These are phyloP conservation scores for Scorias spongiosa DNA, from an alignment of 2,329 filamentous ascomycete species.

Conservation along the genomic window DNA sequence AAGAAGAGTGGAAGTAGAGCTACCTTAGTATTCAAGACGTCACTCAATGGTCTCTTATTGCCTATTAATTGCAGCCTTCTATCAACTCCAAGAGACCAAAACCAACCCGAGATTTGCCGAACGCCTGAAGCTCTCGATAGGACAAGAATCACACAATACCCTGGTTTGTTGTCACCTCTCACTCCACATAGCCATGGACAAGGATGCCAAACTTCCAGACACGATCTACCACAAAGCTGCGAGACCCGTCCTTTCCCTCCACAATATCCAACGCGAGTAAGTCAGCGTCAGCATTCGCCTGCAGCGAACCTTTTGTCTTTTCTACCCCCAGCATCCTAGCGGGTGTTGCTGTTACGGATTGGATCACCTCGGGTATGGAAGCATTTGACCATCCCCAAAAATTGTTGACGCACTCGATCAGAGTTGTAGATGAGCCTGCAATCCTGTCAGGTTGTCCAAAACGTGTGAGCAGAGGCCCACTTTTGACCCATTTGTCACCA, in stretches of 20 bases:
- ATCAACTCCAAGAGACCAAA: too few relatives aligned
- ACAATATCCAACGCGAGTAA: constrained; percentile 49
- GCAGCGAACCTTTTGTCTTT: constrained; percentile 46
- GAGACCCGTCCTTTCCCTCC: constrained; percentile 26
- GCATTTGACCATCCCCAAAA: constrained; percentile 62
- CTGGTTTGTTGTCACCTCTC: background rate
- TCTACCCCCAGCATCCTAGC: constrained; percentile 59
- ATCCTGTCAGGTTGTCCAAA: constrained; percentile 61
- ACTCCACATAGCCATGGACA: constrained; percentile 23
- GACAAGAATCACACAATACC: too few relatives aligned
- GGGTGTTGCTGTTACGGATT: constrained; percentile 60
- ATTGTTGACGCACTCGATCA: constrained; percentile 73
- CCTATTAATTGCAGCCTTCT: too few relatives aligned
- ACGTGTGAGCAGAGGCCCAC: constrained; percentile 55
- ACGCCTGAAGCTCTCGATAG: too few relatives aligned
- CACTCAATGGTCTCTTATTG: too few relatives aligned
- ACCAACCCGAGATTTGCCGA: too few relatives aligned
- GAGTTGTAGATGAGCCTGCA: constrained; percentile 38
- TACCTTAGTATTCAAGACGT: too few relatives aligned
- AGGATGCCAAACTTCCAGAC: constrained; percentile 64
- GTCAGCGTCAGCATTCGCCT: constrained; percentile 33
- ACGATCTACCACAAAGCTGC: constrained; percentile 50
- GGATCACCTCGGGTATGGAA: constrained; percentile 51
- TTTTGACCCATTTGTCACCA: constrained; percentile 50
- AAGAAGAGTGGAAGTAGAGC: too few relatives aligned